Evolutionary conservation across 1,139 yeast species (phyloP), one percentile per base, ranked within the genome.

Genomic region (Taphrina betulina): DNA sequence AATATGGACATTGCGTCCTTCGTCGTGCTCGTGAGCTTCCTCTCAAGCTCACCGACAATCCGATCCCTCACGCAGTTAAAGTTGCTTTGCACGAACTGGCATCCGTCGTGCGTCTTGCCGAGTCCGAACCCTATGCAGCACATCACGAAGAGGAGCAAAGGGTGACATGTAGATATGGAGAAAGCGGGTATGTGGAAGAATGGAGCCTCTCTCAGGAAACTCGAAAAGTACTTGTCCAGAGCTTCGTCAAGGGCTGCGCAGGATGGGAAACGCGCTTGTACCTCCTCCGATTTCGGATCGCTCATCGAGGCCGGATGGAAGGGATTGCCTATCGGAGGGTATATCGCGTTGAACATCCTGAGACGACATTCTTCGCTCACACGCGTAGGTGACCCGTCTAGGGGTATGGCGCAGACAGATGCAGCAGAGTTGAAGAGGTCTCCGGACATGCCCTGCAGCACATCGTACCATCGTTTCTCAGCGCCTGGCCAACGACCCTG

Each of bases 301-400:
- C 20, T 40, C 19, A 24, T 19, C 12, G 54, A 29, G 14, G 41
- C 36, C 16, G 54, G 54, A 22, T 50, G 20, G 41, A 40, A 50
- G 5, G 46, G 54, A 22, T 50, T 50, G 31, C 26, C 31, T 17
- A 41, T 38, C 31, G 12, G 17, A 1, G 54, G 54, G 8, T 29
- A 50, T 29, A 50, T 20, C 41, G 54, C 43, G 20, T 26, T 24
- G 31, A 50, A 31, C 46, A 50, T 38, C n/a, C 54, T 45, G 16
- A 50, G 19, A 5, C 54, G 54, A 40, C 54, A 50, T 20, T 45
- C 54, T 22, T 50, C 54, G n/a, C 41, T 31, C 28, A 50, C 54
- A 23, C 46, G 46, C 8, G 54, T 28, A 10, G 46, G 38, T 16
- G 17, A 17, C 24, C 54, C 46, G 26, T 33, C 26, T 17, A 23